Conservation (phyloP, 73 alveolate species). For the Stentor roeselii region DNA sequence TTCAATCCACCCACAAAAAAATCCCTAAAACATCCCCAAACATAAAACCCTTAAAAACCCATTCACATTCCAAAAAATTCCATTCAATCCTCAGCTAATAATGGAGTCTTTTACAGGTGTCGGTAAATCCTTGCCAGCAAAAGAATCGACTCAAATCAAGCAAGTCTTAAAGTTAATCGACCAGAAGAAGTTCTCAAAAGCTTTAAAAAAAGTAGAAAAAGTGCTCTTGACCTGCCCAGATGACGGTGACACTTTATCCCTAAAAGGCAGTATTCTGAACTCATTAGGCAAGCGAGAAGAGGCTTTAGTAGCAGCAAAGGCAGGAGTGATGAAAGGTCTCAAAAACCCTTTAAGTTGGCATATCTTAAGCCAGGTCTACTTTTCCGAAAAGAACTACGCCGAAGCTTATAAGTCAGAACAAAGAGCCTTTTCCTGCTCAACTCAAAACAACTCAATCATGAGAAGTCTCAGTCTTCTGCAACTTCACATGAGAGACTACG, state of each 20-base stretch:
- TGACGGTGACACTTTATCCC: conserved; percentile 54
- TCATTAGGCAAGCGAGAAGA: conserved; percentile 39
- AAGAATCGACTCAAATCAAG: background rate
- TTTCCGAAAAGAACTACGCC: conserved; percentile 69
- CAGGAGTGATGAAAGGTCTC: conserved; percentile 42
- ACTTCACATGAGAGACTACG: conserved; percentile 66
- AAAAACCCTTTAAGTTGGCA: conserved; percentile 87
- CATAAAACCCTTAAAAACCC: background rate
- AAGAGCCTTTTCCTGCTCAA: conserved; percentile 61
- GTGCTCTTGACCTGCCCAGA: conserved; percentile 44
- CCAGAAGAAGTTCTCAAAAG: conserved; percentile 44
- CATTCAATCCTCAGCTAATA: background rate
- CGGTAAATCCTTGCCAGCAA: conserved; percentile 7
- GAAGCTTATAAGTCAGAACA: conserved; percentile 77
- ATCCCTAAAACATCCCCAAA: no score
- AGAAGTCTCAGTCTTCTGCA: conserved; percentile 78
- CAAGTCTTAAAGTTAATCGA: conserved; percentile 32
- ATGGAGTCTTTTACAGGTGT: conserved; percentile 18
- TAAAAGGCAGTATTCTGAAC: conserved; percentile 47
- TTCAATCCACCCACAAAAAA: background rate
- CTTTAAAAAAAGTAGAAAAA: conserved; percentile 43
- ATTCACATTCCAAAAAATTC: background rate
- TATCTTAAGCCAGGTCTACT: conserved; percentile 70
- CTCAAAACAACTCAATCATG: conserved; percentile 63
- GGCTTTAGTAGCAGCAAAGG: conserved; percentile 47